phyloP scores from a whole-genome alignment of 345 rosid genomes.

The Schrenkiella parvula region DNA sequence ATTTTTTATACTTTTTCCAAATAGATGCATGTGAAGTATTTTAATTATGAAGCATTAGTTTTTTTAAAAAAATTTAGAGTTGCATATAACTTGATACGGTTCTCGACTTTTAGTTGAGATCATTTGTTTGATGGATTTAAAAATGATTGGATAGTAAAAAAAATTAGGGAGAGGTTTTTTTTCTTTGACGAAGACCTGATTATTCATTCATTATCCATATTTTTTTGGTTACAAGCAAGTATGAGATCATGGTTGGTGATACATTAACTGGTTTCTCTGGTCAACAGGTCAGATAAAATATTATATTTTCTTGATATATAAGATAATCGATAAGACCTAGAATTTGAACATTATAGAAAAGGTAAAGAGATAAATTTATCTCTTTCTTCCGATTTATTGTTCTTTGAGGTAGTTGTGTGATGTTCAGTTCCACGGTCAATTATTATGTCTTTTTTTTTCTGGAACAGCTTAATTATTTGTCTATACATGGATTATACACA shows the following conservation, averaged over 20 bases:
- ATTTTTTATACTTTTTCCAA: neutral
- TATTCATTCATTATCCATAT: neutral
- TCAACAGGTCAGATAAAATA: neutral
- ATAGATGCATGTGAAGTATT: neutral
- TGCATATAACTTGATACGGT: neutral
- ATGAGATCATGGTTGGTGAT: neutral
- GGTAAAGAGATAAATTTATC: neutral
- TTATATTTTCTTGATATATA: neutral
- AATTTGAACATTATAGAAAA: neutral
- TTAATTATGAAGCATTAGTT: too few relatives aligned
- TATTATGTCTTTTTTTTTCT: neutral
- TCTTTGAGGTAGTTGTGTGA: neutral
- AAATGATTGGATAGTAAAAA: neutral
- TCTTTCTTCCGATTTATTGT: neutral
- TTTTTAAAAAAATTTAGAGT: too few relatives aligned
- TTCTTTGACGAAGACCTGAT: neutral
- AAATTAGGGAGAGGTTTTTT: neutral
- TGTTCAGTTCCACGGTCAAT: constrained; percentile 3
- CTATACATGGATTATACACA: neutral
- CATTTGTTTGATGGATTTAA: neutral
- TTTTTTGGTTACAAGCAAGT: neutral
- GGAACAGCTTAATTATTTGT: neutral
- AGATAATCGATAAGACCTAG: neutral
- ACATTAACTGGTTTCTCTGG: neutral
- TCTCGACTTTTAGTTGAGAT: neutral